Evolutionary conservation across 1,284 basidiomycete species (phyloP), one percentile per base, ranked within the genome.

Genomic region (Boletus sp.): DNA sequence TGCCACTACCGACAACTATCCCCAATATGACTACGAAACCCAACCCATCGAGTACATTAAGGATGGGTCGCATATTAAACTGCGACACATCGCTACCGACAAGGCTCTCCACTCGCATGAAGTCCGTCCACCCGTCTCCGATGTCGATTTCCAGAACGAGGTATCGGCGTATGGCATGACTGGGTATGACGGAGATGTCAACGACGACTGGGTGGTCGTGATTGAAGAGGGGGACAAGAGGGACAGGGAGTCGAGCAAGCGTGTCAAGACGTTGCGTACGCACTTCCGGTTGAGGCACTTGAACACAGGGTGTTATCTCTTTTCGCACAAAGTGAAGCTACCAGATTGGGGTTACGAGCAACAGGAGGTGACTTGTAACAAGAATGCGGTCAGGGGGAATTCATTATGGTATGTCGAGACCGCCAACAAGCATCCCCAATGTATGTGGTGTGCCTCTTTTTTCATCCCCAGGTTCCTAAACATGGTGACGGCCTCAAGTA

Each of bases 141-240:
- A 99, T 61, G 95, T 97, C 57, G 97, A 99, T 68, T 99, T 98
- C 81, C 97, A 99, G 80, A 97, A 98, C 72, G 97, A 99, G 75
- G 96, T 98, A 0, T 97, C 95, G 2, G 95, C 82, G 1, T 99
- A 99, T 71, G 97, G 97, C 5, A 90, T 93, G 79, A 79, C 87
- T 2, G 90, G 88, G n/a, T 97, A 90, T 69, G 75, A 76, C 0
- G 95, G 94, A 19, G 97, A 98, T 72, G 85, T 88, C 56, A 98
- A 99, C 74, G 97, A 99, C 74, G 94, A 98, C 74, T 99, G 95
- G 87, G 80, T 91, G 64, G 83, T 99, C 50, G 96, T 98, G 77
- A 94, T 99, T 58, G 87, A 91, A 37, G 79, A 81, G 44, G 89
- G 88, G 3, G 85, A 88, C 68, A 82, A 77, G 56, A 77, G 81